A percentile compares a stretch with the other conserved stretches of the same genome.
Evolutionary conservation across 495 filamentous ascomycete genomes (phyloP).

Genomic region (Haplographium delicatum): DNA sequence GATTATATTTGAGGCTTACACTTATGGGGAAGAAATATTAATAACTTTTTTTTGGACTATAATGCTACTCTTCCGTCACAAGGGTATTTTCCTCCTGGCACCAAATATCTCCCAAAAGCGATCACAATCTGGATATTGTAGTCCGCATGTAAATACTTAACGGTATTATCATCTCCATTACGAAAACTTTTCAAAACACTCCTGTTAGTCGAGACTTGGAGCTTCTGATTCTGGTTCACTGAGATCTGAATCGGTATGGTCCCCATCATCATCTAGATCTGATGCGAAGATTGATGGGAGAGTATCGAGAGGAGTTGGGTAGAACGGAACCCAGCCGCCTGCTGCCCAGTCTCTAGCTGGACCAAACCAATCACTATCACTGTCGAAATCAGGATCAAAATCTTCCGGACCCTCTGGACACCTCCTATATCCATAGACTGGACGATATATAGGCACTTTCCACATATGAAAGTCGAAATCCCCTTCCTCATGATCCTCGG

Average conservation of each 20-base stretch:
- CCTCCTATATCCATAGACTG: conserved; percentile 1
- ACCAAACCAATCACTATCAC: not conserved
- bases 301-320: too few relatives aligned
- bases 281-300: too few relatives aligned
- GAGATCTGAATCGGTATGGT: not conserved
- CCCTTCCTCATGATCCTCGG: not conserved
- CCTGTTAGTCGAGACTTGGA: not conserved
- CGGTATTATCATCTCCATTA: not conserved
- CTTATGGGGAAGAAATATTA: not conserved
- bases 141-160: not conserved
- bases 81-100: not conserved
- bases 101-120: not conserved
- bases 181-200: not conserved
- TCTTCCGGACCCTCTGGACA: not conserved
- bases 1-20: too few relatives aligned
- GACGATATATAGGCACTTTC: not conserved
- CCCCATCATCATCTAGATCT: not conserved
- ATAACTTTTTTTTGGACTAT: not conserved
- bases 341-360: too few relatives aligned
- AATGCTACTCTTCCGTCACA: not conserved
- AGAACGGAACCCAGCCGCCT: too few relatives aligned
- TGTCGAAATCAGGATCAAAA: not conserved
- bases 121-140: not conserved
- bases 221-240: not conserved
- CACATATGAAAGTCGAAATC: not conserved